Conservation (phyloP, 495 filamentous ascomycete species). For the Aspergillus funiculosus region DNA sequence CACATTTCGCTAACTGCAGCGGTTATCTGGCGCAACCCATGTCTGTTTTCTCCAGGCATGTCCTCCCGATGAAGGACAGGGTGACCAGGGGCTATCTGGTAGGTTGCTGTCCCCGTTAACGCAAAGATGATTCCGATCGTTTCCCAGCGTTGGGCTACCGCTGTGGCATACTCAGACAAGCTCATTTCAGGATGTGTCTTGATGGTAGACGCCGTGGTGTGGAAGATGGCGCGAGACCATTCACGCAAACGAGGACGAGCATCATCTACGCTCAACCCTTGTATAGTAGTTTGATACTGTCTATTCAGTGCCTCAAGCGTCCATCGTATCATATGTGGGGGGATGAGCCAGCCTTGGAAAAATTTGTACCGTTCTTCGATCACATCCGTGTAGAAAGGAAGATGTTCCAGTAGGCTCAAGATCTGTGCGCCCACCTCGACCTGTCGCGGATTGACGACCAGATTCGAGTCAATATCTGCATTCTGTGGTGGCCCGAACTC, state of each 20-base stretch:
- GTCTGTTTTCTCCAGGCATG: slow-evolving; percentile 7
- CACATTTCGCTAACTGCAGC: slow-evolving; percentile 24
- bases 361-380: slow-evolving; percentile 18
- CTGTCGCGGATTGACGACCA: slow-evolving; percentile 15
- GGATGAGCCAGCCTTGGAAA: slow-evolving; percentile 21
- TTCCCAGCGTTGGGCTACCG: slow-evolving; percentile 23
- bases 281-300: background rate
- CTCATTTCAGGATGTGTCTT: slow-evolving; percentile 16
- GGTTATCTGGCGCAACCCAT: slow-evolving; percentile 11
- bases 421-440: slow-evolving; percentile 24
- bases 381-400: slow-evolving; percentile 22
- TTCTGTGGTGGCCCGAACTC: no score
- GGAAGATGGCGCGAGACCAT: slow-evolving; percentile 22
- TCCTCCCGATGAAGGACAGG: slow-evolving; percentile 6
- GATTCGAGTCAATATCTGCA: no score
- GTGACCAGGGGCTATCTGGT: slow-evolving; percentile 12
- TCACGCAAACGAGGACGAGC: slow-evolving; percentile 6
- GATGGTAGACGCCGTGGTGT: slow-evolving; percentile 16
- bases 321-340: slow-evolving; percentile 4
- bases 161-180: slow-evolving; percentile 17
- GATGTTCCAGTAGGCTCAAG: slow-evolving; percentile 19
- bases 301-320: background rate
- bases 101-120: slow-evolving; percentile 17
- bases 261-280: slow-evolving; percentile 4
- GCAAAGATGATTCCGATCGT: slow-evolving; percentile 23